A percentile compares a stretch with the other conserved stretches of the same genome.
Conservation (phyloP, 2,329 filamentous ascomycete genomes). For the Microdochium paspali region DNA sequence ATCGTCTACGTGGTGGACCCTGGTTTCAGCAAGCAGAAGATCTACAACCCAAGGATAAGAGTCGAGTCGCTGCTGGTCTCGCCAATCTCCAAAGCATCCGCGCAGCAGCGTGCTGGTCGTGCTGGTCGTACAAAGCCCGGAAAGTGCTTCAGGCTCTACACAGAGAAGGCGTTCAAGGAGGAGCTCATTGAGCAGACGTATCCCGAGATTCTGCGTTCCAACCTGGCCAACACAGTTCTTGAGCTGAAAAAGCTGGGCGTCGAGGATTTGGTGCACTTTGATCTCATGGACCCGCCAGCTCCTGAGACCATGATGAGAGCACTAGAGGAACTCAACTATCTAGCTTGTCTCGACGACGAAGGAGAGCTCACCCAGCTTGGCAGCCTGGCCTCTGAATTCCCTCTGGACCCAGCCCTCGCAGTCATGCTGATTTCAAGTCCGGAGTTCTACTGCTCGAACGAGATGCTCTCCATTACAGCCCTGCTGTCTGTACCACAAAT, state of each 20-base stretch:
- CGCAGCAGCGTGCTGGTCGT: constrained; percentile 96
- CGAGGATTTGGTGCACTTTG: constrained; percentile 93
- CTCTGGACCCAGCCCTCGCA: constrained; percentile 83
- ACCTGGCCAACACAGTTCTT: constrained; percentile 87
- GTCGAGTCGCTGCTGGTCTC: constrained; percentile 97
- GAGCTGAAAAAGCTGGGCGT: constrained; percentile 97
- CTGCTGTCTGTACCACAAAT: constrained; percentile 91
- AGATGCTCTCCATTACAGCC: constrained; percentile 90
- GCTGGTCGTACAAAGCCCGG: constrained; percentile 96
- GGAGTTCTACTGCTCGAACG: constrained; percentile 98
- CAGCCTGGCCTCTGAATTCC: constrained; percentile 85
- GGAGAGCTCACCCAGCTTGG: constrained; percentile 85
- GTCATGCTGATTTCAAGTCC: constrained; percentile 98
- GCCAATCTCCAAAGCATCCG: constrained; percentile 94
- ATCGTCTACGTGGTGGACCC: constrained; percentile 99
- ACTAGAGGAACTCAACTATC: constrained; percentile 92
- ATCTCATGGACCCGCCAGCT: constrained; percentile 95
- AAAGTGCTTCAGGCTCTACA: constrained; percentile 97
- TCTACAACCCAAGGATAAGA: constrained; percentile 93
- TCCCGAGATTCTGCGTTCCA: constrained; percentile 89
- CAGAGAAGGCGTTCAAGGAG: constrained; percentile 91
- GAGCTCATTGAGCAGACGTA: constrained; percentile 97
- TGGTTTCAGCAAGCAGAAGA: constrained; percentile 98
- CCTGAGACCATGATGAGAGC: constrained; percentile 98
- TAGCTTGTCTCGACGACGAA: constrained; percentile 93